A percentile compares a stretch with the other conserved stretches of the same genome.
phyloP scores from a whole-genome alignment of 2,329 filamentous ascomycete species.

The Cladosporium oxysporum region DNA sequence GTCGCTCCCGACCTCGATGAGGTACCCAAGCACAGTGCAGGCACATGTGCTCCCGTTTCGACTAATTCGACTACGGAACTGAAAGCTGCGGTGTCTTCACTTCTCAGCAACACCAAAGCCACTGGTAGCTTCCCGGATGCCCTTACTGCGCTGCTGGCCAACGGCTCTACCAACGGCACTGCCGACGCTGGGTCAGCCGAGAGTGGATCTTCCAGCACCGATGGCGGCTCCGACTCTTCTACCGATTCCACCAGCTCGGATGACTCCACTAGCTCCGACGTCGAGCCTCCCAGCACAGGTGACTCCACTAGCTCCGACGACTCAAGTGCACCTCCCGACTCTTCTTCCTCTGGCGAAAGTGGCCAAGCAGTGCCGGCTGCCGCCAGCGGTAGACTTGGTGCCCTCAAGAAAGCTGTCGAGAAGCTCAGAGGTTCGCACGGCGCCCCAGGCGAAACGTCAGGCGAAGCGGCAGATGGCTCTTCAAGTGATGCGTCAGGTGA shows the following conservation, averaged over 20 bases:
- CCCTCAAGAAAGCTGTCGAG: background rate
- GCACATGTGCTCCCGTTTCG: too few species aligned
- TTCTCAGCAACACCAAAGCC: background rate
- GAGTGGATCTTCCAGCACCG: background rate
- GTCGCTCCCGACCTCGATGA: background rate
- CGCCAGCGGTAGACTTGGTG: background rate
- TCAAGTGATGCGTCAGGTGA: background rate
- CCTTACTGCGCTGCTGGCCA: conserved; percentile 4
- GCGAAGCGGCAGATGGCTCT: too few species aligned
- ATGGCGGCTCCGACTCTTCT: background rate
- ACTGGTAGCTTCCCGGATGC: conserved; percentile 2
- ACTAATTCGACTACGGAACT: background rate
- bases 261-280: background rate
- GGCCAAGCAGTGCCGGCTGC: background rate
- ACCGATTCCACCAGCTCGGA: background rate
- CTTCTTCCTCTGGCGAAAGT: background rate
- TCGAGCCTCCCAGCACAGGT: too few species aligned
- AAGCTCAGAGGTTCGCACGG: background rate
- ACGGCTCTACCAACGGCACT: background rate
- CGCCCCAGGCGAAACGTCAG: too few species aligned
- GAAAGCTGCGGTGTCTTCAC: background rate
- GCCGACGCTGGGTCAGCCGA: background rate
- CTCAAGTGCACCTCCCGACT: background rate
- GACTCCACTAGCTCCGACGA: background rate
- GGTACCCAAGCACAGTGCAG: background rate